phyloP scores from a whole-genome alignment of 495 filamentous ascomycete genomes.

The Aspergillus nanangensis region DNA sequence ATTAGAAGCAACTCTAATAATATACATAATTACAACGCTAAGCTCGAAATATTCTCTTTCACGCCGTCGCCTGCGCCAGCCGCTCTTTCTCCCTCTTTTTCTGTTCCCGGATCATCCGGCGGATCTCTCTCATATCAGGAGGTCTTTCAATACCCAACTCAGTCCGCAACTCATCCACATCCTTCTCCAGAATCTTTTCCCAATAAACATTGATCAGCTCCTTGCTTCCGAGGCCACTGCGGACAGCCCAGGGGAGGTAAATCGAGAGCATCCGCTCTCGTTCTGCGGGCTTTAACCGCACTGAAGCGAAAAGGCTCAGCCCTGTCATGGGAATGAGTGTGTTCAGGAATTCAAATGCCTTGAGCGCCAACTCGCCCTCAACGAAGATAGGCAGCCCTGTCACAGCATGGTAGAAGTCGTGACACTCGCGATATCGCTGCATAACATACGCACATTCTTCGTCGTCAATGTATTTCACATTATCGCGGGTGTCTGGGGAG shows the following conservation, averaged over 20 bases:
- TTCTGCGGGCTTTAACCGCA: conserved; percentile 72
- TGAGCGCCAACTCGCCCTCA: conserved; percentile 91
- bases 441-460: conserved; percentile 96
- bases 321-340: conserved; percentile 94
- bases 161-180: conserved; percentile 69
- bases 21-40: conserved; percentile 1
- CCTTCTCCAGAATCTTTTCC: conserved; percentile 89
- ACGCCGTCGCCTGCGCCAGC: conserved; percentile 32
- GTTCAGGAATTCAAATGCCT: conserved; percentile 95
- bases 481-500: conserved; percentile 78
- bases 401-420: conserved; percentile 97
- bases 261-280: conserved; percentile 63
- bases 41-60: too few species aligned
- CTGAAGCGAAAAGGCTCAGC: conserved; percentile 64
- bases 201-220: conserved; percentile 97
- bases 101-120: conserved; percentile 64
- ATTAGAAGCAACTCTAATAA: background rate
- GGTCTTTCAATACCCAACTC: conserved; percentile 82
- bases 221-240: conserved; percentile 69
- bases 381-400: conserved; percentile 87
- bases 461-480: conserved; percentile 87
- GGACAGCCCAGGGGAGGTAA: conserved; percentile 87
- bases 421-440: conserved; percentile 96
- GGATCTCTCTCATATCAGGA: conserved; percentile 79
- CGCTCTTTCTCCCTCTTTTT: conserved; percentile 60